Evolutionary conservation across 2,329 filamentous ascomycete species (phyloP).

Genomic region (Elsinoe australis): DNA sequence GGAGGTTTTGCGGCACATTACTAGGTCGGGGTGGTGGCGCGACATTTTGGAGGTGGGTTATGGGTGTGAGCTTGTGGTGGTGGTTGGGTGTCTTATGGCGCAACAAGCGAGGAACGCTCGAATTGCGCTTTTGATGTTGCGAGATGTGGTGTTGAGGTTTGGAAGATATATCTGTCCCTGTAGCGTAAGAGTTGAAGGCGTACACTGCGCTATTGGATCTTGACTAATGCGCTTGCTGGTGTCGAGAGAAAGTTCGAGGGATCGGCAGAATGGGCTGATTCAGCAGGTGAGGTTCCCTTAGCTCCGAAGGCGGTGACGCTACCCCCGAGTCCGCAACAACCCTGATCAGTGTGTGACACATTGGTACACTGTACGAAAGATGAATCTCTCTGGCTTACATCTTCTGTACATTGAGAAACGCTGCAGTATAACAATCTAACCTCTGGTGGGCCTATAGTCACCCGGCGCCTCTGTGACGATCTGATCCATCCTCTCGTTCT

Average conservation of each 20-base stretch:
- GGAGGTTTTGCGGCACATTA: conserved; percentile 98
- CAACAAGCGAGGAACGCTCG: no score
- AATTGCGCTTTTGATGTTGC: conserved; percentile 1
- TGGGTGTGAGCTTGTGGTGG: neutral
- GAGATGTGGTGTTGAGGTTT: neutral
- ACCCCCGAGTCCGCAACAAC: neutral
- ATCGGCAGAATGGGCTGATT: conserved; percentile 12
- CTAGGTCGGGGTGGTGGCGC: conserved; percentile 62
- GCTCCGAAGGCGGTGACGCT: conserved; percentile 4
- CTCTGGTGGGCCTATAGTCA: conserved; percentile 6
- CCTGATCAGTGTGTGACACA: no score
- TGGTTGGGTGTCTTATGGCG: conserved; percentile 22
- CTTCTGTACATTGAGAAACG: neutral
- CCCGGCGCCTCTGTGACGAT: conserved; percentile 29
- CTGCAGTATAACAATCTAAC: neutral
- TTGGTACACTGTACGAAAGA: no score
- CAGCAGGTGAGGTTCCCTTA: neutral
- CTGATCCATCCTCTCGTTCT: conserved; percentile 34
- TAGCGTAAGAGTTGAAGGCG: neutral
- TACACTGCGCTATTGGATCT: no score
- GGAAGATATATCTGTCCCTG: neutral
- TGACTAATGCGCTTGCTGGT: no score
- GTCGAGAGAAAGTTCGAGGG: conserved; percentile 6
- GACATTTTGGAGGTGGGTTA: conserved; percentile 7
- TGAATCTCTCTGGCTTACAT: no score